Conservation (phyloP, 2,329 filamentous ascomycete genomes). For the Aspergillus sp. region DNA sequence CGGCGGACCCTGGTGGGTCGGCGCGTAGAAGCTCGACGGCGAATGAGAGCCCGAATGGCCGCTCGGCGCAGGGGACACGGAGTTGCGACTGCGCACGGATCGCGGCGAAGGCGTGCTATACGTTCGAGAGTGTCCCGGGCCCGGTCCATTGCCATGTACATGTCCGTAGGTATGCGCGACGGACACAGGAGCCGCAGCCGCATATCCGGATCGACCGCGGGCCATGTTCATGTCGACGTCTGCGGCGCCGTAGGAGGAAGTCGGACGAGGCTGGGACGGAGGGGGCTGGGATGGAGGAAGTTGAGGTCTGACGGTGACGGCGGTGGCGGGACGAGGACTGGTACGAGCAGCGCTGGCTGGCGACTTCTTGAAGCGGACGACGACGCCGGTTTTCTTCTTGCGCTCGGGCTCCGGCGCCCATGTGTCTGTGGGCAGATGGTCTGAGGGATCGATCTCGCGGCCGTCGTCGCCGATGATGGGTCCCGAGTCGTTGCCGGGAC, state of each 20-base stretch:
- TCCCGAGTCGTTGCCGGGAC: constrained; percentile 41
- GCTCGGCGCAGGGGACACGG: constrained; percentile 30
- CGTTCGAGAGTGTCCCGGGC: constrained; percentile 10
- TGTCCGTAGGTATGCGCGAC: neutral
- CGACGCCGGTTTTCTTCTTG: constrained; percentile 53
- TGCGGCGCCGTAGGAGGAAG: constrained; percentile 1
- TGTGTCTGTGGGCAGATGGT: constrained; percentile 63
- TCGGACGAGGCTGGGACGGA: neutral
- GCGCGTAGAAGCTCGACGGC: constrained; percentile 32
- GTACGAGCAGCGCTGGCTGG: constrained; percentile 30
- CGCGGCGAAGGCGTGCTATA: constrained; percentile 26
- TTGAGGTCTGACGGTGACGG: constrained; percentile 2
- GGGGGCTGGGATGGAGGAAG: neutral
- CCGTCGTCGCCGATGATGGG: constrained; percentile 65
- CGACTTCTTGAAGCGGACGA: constrained; percentile 47
- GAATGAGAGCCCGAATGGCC: constrained; percentile 25
- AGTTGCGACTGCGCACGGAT: constrained; percentile 24
- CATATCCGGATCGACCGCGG: constrained; percentile 22
- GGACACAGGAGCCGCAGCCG: constrained; percentile 10
- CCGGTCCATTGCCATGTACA: too few relatives aligned
- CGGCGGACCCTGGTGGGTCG: constrained; percentile 33
- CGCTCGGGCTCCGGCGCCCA: constrained; percentile 67
- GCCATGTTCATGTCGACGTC: constrained; percentile 13
- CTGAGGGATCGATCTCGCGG: constrained; percentile 64
- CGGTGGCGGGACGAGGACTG: neutral